A percentile compares a stretch with the other conserved stretches of the same genome.
phyloP scores from a whole-genome alignment of 164 flowering plant genomes.

The Cinnamomum chago region DNA sequence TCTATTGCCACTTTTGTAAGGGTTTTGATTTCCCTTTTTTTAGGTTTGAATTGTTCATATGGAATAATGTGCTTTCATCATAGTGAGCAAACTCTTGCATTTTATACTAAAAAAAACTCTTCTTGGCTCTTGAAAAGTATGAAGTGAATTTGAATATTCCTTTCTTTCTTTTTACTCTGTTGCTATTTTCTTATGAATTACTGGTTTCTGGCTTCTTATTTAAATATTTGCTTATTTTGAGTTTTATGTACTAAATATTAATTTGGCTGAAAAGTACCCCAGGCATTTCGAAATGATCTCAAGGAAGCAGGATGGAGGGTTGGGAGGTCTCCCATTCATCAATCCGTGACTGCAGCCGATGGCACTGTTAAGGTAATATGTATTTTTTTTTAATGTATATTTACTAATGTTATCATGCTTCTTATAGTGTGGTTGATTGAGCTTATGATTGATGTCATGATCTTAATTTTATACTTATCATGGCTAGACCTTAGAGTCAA shows the following conservation, averaged over 20 bases:
- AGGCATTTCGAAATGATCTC: constrained; percentile 73
- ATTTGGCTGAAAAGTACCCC: constrained; percentile 58
- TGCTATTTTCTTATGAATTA: neutral
- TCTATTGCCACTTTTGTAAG: neutral
- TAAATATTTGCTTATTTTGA: too few relatives aligned
- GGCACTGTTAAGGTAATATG: constrained; percentile 78
- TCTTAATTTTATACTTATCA: too few relatives aligned
- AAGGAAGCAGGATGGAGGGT: constrained; percentile 87
- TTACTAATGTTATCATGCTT: neutral
- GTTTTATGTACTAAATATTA: neutral
- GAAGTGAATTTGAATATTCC: too few relatives aligned
- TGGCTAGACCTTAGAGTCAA: too few relatives aligned
- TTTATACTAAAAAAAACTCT: too few relatives aligned
- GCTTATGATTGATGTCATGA: too few relatives aligned
- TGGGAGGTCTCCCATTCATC: constrained; percentile 76
- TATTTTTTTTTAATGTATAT: neutral
- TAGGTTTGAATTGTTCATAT: neutral
- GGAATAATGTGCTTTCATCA: neutral
- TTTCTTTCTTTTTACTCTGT: neutral
- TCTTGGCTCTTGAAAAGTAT: too few relatives aligned
- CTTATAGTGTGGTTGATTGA: neutral
- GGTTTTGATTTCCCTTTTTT: neutral
- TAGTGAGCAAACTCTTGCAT: too few relatives aligned
- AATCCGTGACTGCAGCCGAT: constrained; percentile 75
- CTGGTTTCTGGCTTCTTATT: neutral